A percentile compares a stretch with the other conserved stretches of the same genome.
phyloP scores from a whole-genome alignment of 805 yeast genomes.

The Ogataea henricii region DNA sequence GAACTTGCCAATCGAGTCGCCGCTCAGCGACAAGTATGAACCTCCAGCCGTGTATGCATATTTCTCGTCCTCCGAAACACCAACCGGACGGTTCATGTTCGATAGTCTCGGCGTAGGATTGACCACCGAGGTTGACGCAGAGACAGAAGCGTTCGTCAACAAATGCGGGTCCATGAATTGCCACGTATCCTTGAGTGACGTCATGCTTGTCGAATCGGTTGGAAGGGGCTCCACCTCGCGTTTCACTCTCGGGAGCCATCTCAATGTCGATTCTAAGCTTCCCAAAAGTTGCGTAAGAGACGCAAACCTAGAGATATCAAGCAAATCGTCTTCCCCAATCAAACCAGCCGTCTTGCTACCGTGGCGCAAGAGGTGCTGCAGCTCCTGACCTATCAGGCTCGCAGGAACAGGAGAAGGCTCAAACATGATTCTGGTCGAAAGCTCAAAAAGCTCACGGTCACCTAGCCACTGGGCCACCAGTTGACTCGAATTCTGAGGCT shows the following conservation, averaged over 20 bases:
- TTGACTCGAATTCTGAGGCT: slow-evolving; percentile 7
- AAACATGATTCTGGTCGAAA: slow-evolving; percentile 37
- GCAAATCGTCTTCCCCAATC: slow-evolving; percentile 46
- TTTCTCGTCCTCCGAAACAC: neutral
- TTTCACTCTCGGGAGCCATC: slow-evolving; percentile 60
- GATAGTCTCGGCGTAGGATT: neutral
- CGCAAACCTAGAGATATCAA: slow-evolving; percentile 54
- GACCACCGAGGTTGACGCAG: slow-evolving; percentile 4
- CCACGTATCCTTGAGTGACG: slow-evolving; percentile 35
- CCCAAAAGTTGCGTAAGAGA: slow-evolving; percentile 54
- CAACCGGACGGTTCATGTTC: neutral
- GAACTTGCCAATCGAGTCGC: slow-evolving; percentile 37
- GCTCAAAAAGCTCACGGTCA: slow-evolving; percentile 32
- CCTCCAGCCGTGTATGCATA: neutral
- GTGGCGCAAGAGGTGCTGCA: slow-evolving; percentile 27
- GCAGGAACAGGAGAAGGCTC: slow-evolving; percentile 16
- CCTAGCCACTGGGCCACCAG: slow-evolving; percentile 38
- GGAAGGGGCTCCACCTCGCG: slow-evolving; percentile 34
- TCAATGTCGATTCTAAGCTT: slow-evolving; percentile 55
- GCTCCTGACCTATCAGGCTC: slow-evolving; percentile 30
- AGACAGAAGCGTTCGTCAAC: slow-evolving; percentile 1
- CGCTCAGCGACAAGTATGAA: slow-evolving; percentile 30
- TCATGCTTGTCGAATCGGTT: slow-evolving; percentile 17
- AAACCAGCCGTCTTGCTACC: slow-evolving; percentile 32
- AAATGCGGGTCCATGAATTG: slow-evolving; percentile 24